Percentiles rank a stretch among this genome's conserved stretches.
Evolutionary conservation across 805 yeast genomes (phyloP).

Genomic region (Candida loeiensis): DNA sequence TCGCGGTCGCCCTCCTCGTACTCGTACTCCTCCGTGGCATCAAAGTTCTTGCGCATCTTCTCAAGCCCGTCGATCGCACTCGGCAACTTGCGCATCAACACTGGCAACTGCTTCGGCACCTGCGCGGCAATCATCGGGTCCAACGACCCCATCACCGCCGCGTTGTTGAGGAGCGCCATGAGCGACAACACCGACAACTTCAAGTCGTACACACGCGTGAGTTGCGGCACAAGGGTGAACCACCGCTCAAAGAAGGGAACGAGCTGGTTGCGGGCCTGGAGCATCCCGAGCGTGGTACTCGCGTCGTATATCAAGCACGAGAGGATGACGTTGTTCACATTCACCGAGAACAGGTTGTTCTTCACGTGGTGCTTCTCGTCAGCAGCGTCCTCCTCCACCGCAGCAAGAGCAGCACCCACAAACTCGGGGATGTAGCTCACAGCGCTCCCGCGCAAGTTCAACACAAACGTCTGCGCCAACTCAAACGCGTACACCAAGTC

Average conservation of each 20-base stretch:
- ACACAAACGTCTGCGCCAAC: constrained; percentile 59
- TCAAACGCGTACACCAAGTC: constrained; percentile 61
- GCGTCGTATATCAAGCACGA: constrained; percentile 65
- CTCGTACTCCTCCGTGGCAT: constrained; percentile 22
- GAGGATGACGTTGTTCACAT: constrained; percentile 58
- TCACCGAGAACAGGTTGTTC: constrained; percentile 41
- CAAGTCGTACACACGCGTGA: constrained; percentile 74
- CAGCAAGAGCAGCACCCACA: constrained; percentile 41
- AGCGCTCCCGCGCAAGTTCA: constrained; percentile 51
- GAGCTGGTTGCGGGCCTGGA: constrained; percentile 45
- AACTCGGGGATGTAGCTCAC: constrained; percentile 45
- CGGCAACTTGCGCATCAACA: constrained; percentile 61
- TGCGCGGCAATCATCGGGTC: constrained; percentile 24
- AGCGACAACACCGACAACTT: constrained; percentile 71
- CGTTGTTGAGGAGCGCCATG: constrained; percentile 41
- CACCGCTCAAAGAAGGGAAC: constrained; percentile 58
- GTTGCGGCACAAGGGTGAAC: constrained; percentile 54
- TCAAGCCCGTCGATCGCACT: constrained; percentile 64
- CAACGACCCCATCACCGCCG: constrained; percentile 13
- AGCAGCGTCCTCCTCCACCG: constrained; percentile 25
- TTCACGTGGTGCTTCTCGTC: constrained; percentile 22
- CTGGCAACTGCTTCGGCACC: constrained; percentile 49
- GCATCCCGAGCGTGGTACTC: constrained; percentile 44
- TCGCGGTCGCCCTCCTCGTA: constrained; percentile 18
- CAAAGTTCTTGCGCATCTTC: constrained; percentile 56